These are phyloP conservation scores for Rutstroemia sp. DNA, from an alignment of 2,329 filamentous ascomycete species.

Conservation along the genomic window DNA sequence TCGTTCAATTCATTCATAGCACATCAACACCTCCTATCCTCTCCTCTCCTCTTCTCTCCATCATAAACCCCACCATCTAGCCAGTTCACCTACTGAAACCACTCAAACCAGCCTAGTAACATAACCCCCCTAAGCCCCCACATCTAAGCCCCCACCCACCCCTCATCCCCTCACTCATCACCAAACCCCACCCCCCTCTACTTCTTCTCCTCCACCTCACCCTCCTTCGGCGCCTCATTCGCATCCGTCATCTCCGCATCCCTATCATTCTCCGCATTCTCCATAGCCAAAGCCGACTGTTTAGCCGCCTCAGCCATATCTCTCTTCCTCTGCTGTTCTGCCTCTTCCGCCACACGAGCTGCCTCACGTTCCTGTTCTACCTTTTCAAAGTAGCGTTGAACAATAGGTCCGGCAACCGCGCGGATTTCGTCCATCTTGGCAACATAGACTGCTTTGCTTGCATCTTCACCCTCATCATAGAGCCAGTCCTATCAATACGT, in stretches of 20 bases:
- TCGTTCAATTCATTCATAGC: no score
- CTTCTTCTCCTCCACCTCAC: conserved; percentile 22
- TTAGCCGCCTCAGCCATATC: conserved; percentile 38
- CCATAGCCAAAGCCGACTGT: conserved; percentile 38
- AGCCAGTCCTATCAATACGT: conserved; percentile 74
- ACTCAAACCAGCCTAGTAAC: no score
- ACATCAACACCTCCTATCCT: no score
- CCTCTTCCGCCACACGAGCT: conserved; percentile 58
- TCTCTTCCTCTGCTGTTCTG: conserved; percentile 41
- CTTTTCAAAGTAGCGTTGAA: conserved; percentile 94
- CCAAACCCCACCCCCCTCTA: not conserved
- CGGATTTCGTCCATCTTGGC: conserved; percentile 96
- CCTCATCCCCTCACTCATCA: not conserved
- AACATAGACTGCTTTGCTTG: conserved; percentile 87
- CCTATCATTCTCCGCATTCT: conserved; percentile 28
- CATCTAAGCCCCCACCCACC: not conserved
- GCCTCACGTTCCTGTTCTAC: conserved; percentile 78
- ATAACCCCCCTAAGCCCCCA: no score
- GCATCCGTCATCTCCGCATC: conserved; percentile 60
- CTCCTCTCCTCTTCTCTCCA: no score
- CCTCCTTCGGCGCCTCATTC: conserved; percentile 39
- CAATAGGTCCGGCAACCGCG: conserved; percentile 80
- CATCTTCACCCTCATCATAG: conserved; percentile 93
- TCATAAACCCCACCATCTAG: no score
- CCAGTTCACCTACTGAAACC: no score